Evolutionary conservation across 441 rosid genomes (phyloP).

Genomic region (Jatropha multifida): DNA sequence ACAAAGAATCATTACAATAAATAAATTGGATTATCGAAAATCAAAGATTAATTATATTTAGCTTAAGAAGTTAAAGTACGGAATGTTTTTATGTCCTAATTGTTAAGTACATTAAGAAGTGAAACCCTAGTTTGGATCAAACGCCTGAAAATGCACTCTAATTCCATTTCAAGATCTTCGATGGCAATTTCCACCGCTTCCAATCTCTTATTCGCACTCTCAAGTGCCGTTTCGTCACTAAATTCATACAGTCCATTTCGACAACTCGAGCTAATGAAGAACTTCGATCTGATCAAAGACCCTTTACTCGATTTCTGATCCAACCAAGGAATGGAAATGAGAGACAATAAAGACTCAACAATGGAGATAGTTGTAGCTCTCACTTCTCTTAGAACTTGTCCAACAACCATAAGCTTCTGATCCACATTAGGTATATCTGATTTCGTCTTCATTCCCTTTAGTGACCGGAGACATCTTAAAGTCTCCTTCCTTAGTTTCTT

Average conservation of each 20-base stretch:
- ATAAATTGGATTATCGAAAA: not conserved
- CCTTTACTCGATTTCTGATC: constrained; percentile 42
- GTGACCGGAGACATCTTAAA: constrained; percentile 45
- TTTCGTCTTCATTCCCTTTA: constrained; percentile 42
- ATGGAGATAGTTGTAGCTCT: constrained; percentile 40
- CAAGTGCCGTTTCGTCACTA: constrained; percentile 48
- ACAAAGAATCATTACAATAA: not conserved
- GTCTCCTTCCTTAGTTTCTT: constrained; percentile 67
- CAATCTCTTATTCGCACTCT: constrained; percentile 59
- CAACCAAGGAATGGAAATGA: constrained; percentile 62
- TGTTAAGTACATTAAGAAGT: constrained; percentile 64
- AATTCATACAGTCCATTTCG: constrained; percentile 28
- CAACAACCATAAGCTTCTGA: constrained; percentile 37
- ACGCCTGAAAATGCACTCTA: constrained; percentile 61
- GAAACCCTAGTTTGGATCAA: constrained; percentile 74
- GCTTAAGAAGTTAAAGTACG: not conserved
- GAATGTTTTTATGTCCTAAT: constrained; percentile 17
- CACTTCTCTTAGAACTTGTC: constrained; percentile 58
- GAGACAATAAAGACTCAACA: constrained; percentile 62
- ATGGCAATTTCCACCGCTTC: constrained; percentile 66
- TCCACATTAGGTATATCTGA: constrained; percentile 30
- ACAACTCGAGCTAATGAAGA: constrained; percentile 23
- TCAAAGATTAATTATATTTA: not conserved
- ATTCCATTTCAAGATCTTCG: constrained; percentile 61
- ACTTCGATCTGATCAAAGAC: constrained; percentile 29